A percentile compares a stretch with the other conserved stretches of the same genome.
phyloP scores from a whole-genome alignment of 805 yeast species.

The Naumovozyma baii region DNA sequence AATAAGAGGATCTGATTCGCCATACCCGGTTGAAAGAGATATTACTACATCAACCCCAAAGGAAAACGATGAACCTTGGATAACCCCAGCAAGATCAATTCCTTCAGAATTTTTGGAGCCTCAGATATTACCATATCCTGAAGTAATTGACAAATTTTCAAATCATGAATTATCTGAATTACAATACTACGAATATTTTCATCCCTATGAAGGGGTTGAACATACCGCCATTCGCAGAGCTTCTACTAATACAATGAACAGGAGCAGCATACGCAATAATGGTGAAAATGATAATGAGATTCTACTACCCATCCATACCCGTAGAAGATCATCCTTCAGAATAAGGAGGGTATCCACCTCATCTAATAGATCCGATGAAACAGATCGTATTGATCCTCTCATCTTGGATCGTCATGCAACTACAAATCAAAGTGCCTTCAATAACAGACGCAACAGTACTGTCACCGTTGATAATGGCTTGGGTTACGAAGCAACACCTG shows the following conservation, averaged over 20 bases:
- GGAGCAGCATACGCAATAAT: not conserved
- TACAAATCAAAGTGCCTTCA: slow-evolving; percentile 1
- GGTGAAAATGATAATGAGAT: not conserved
- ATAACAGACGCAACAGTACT: not conserved
- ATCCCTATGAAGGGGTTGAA: not conserved
- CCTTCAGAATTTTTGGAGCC: slow-evolving; percentile 26
- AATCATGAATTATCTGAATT: not conserved
- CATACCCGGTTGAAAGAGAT: not conserved
- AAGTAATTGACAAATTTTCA: slow-evolving; percentile 7
- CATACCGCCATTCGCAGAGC: not conserved
- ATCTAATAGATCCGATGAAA: slow-evolving; percentile 8
- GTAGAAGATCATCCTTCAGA: slow-evolving; percentile 13
- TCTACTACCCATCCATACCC: not conserved
- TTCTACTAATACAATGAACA: not conserved
- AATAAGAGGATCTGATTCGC: too few species aligned
- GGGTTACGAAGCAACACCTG: not conserved
- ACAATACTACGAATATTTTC: not conserved
- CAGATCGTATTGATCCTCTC: slow-evolving; percentile 7
- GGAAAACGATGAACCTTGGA: slow-evolving; percentile 19
- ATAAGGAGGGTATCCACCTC: slow-evolving; percentile 26
- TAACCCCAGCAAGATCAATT: slow-evolving; percentile 22
- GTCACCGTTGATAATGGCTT: not conserved
- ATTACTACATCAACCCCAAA: slow-evolving; percentile 2
- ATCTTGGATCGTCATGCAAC: not conserved
- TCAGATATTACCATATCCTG: slow-evolving; percentile 25